These are phyloP conservation scores for Musa beccarii DNA, from an alignment of 176 grass and related monocot species.

Conservation along the genomic window DNA sequence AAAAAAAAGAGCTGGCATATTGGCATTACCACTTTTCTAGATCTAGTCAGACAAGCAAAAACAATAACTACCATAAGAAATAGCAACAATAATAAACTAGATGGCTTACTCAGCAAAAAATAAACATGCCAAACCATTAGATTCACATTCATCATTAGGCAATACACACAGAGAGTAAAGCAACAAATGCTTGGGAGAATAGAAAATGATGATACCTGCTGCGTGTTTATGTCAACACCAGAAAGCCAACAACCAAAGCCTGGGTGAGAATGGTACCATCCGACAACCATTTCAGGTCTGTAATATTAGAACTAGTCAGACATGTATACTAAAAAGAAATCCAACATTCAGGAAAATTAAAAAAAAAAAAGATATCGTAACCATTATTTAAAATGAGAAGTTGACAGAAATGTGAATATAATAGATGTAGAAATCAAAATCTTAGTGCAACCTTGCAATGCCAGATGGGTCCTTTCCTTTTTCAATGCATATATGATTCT, in stretches of 20 bases:
- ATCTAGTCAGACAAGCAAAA: background rate
- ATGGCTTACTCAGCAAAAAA: background rate
- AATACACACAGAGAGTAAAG: no score
- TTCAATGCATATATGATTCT: no score
- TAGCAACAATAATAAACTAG: background rate
- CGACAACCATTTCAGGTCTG: slow-evolving; percentile 98
- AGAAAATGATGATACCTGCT: slow-evolving; percentile 41
- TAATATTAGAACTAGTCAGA: slow-evolving; percentile 14
- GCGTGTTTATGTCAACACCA: slow-evolving; percentile 95
- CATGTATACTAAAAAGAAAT: background rate
- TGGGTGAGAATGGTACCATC: slow-evolving; percentile 99
- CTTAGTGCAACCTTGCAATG: background rate
- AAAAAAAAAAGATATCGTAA: background rate
- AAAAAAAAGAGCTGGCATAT: background rate
- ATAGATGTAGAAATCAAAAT: background rate
- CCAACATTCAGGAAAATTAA: background rate
- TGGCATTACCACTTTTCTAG: background rate
- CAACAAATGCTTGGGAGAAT: background rate
- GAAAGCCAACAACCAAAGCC: slow-evolving; percentile 96
- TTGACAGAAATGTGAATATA: no score
- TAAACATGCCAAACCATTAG: background rate
- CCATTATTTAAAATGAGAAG: no score
- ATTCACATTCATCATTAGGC: no score
- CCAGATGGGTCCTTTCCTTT: no score
- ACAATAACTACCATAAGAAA: no score